phyloP scores from a whole-genome alignment of 1,284 basidiomycete genomes.

The Ustilago cynodontis region DNA sequence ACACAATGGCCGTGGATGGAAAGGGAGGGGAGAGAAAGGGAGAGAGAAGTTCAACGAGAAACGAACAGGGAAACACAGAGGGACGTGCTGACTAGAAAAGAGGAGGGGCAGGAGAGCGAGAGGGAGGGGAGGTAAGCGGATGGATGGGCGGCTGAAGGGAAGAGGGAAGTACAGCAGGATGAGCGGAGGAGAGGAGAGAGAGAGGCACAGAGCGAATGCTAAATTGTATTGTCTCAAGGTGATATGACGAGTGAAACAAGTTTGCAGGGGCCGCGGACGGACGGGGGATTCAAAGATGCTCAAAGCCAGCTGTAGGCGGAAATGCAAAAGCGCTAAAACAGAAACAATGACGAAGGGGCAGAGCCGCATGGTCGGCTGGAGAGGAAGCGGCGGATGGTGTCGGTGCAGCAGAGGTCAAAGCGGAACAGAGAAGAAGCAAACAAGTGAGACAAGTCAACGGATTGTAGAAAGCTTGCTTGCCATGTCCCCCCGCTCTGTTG shows the following conservation, averaged over 20 bases:
- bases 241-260: slow-evolving; percentile 13
- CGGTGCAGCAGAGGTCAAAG: too few species aligned
- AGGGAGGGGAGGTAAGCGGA: neutral
- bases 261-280: slow-evolving; percentile 1
- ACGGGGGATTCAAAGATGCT: slow-evolving; percentile 12
- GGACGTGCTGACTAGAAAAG: neutral
- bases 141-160: neutral
- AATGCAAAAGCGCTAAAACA: neutral
- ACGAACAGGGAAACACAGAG: neutral
- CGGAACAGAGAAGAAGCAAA: neutral
- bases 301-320: slow-evolving; percentile 5
- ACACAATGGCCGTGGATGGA: neutral
- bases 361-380: neutral
- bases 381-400: neutral
- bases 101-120: neutral
- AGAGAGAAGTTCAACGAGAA: slow-evolving; percentile 28
- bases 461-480: too few species aligned
- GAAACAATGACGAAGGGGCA: neutral
- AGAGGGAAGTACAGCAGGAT: neutral
- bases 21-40: neutral
- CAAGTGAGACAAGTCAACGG: slow-evolving; percentile 13
- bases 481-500: neutral
- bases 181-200: slow-evolving; percentile 1
- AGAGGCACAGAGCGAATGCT: neutral
- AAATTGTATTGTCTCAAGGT: slow-evolving; percentile 4